Conservation (phyloP, 2,329 filamentous ascomycete genomes). For the Aspergillus brasiliensis region DNA sequence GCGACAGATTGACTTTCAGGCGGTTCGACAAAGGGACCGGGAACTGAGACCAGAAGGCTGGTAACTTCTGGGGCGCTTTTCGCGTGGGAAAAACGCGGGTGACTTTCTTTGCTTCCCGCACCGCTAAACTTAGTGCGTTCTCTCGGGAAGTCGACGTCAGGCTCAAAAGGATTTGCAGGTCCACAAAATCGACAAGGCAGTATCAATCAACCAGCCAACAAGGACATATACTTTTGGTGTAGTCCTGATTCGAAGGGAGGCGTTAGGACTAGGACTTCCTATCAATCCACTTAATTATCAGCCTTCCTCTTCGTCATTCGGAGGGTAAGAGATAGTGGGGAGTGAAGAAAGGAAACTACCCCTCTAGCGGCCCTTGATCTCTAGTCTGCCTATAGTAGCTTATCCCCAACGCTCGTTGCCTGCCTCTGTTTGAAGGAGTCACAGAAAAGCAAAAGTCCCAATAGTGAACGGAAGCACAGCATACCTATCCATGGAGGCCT, state of each 20-base stretch:
- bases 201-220: background rate
- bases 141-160: slow-evolving; percentile 12
- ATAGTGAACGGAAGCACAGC: slow-evolving; percentile 6
- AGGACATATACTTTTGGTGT: background rate
- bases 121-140: slow-evolving; percentile 23
- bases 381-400: background rate
- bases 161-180: slow-evolving; percentile 18
- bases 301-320: background rate
- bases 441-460: slow-evolving; percentile 1
- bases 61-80: slow-evolving; percentile 31
- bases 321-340: background rate
- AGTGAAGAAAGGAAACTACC: background rate
- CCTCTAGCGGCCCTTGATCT: background rate
- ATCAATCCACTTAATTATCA: background rate
- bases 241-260: background rate
- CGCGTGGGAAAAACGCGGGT: slow-evolving; percentile 25
- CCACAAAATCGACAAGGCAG: background rate
- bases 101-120: slow-evolving; percentile 20
- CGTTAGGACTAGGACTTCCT: background rate
- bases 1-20: slow-evolving; percentile 24
- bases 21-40: slow-evolving; percentile 21
- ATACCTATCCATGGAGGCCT: slow-evolving; percentile 4
- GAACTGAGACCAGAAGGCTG: slow-evolving; percentile 26
- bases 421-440: background rate
- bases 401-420: background rate